A percentile compares a stretch with the other conserved stretches of the same genome.
Evolutionary conservation across 495 filamentous ascomycete genomes (phyloP).

Genomic region (Copromyces sp.): DNA sequence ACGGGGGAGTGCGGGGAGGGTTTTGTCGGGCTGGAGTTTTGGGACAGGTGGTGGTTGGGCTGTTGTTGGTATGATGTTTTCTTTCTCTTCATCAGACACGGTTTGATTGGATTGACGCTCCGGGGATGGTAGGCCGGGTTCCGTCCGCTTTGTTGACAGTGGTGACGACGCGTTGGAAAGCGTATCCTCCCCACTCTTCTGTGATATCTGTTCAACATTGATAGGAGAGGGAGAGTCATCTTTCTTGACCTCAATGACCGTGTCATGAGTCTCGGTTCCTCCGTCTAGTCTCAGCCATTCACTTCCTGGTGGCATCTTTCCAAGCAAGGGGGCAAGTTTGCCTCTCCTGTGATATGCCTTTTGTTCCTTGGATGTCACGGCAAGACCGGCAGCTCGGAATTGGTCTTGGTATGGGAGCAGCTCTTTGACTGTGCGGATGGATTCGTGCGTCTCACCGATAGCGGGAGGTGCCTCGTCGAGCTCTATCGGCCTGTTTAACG

Average conservation of each 20-base stretch:
- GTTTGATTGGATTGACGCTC: background rate
- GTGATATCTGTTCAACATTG: background rate
- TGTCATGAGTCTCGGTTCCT: conserved; percentile 2
- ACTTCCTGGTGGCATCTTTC: background rate
- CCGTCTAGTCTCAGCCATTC: conserved; percentile 3
- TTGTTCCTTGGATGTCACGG: conserved; percentile 39
- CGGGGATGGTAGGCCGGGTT: background rate
- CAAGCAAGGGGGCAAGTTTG: background rate
- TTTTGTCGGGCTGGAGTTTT: background rate
- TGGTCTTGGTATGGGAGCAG: conserved; percentile 35
- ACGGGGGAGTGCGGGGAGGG: background rate
- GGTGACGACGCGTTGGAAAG: background rate
- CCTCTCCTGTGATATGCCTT: background rate
- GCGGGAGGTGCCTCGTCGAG: conserved; percentile 28
- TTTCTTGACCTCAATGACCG: conserved; percentile 4
- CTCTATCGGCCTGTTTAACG: conserved; percentile 24
- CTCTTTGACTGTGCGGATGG: conserved; percentile 34
- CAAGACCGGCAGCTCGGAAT: conserved; percentile 37
- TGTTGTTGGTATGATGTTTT: background rate
- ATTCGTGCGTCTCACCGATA: conserved; percentile 21
- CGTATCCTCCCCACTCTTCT: background rate
- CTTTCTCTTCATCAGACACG: background rate
- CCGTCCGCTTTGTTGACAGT: background rate
- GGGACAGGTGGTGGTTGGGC: background rate
- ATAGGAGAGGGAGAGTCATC: background rate